Evolutionary conservation across 2,329 filamentous ascomycete genomes (phyloP).

Genomic region (Talaromyces marneffei): DNA sequence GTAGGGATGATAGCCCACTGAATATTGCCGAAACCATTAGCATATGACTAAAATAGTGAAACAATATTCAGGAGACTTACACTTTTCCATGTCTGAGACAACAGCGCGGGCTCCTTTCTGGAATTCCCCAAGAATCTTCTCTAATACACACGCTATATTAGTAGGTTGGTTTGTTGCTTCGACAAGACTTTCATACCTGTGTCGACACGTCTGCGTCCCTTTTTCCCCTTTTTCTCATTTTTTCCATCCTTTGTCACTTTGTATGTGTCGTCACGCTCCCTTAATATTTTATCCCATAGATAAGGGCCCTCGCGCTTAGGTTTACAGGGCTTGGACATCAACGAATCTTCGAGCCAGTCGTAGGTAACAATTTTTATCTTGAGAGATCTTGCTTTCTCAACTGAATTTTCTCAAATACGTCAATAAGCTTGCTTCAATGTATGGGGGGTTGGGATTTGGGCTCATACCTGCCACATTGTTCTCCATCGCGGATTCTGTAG

Average conservation of each 20-base stretch:
- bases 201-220: neutral
- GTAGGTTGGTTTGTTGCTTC: neutral
- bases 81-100: slow-evolving; percentile 19
- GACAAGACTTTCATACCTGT: slow-evolving; percentile 6
- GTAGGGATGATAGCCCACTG: slow-evolving; percentile 61
- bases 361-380: slow-evolving; percentile 41
- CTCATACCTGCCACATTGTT: slow-evolving; percentile 38
- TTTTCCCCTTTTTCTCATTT: slow-evolving; percentile 12
- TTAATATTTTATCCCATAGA: slow-evolving; percentile 34
- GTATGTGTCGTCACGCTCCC: slow-evolving; percentile 24
- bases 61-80: slow-evolving; percentile 15
- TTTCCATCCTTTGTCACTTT: neutral
- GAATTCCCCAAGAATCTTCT: slow-evolving; percentile 15
- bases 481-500: slow-evolving; percentile 57
- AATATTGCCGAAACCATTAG: slow-evolving; percentile 5
- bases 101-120: slow-evolving; percentile 18
- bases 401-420: slow-evolving; percentile 22
- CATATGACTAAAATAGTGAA: neutral
- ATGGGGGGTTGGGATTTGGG: neutral
- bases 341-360: slow-evolving; percentile 45
- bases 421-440: neutral
- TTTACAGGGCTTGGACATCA: slow-evolving; percentile 27
- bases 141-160: neutral
- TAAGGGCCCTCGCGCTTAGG: slow-evolving; percentile 33
- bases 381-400: slow-evolving; percentile 35